Conservation (phyloP, 225 moss, liverwort and hornwort species). For the Takakia lepidozioides region DNA sequence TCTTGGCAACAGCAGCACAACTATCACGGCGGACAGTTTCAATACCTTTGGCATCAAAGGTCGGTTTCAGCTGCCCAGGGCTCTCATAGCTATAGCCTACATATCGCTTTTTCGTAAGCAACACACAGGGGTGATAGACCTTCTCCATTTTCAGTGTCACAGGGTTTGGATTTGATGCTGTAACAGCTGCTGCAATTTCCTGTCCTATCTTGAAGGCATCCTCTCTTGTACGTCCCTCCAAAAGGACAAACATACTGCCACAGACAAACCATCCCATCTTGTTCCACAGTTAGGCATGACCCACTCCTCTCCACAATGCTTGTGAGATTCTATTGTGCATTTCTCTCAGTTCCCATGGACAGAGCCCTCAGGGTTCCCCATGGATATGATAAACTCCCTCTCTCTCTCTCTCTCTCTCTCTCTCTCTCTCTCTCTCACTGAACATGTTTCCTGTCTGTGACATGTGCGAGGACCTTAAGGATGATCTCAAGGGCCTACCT, state of each 20-base stretch:
- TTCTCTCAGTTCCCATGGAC: too few species aligned
- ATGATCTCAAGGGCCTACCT: too few species aligned
- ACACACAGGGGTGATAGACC: constrained; percentile 91
- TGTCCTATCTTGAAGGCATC: constrained; percentile 94
- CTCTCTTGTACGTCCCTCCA: constrained; percentile 89
- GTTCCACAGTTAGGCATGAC: too few species aligned
- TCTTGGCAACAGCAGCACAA: constrained; percentile 90
- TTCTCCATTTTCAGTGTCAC: constrained; percentile 96
- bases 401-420: too few species aligned
- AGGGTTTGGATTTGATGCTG: constrained; percentile 80
- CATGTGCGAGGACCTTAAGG: too few species aligned
- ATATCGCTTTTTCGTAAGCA: constrained; percentile 95
- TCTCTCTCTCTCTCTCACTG: too few species aligned
- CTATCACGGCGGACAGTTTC: constrained; percentile 97
- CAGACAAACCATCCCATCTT: too few species aligned
- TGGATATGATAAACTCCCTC: too few species aligned
- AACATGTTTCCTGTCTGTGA: too few species aligned
- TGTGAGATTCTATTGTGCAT: too few species aligned
- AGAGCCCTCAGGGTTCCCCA: too few species aligned
- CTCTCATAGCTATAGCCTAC: constrained; percentile 97
- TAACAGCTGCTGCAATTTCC: constrained; percentile 85
- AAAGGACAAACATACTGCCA: constrained; percentile 86
- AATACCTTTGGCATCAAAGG: constrained; percentile 95
- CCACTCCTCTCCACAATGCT: too few species aligned
- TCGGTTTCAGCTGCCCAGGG: constrained; percentile 62